Evolutionary conservation across 1,139 yeast genomes (phyloP).

Genomic region (Lodderomyces theae): DNA sequence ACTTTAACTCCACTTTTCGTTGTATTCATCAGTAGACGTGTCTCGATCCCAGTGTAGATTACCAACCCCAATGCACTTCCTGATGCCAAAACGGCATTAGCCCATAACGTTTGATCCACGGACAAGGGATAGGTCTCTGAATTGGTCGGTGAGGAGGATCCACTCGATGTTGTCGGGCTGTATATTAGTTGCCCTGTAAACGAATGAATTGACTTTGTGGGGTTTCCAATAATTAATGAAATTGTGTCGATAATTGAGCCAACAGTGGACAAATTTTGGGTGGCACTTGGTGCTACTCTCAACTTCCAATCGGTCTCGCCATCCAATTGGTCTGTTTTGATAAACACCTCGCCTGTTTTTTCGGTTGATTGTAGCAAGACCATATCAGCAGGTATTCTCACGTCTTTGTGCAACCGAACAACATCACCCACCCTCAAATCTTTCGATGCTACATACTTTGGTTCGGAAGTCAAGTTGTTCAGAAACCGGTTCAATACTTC

Average conservation of each 20-base stretch:
- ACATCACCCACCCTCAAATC: conserved; percentile 83
- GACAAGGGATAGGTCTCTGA: conserved; percentile 64
- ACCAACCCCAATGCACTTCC: conserved; percentile 89
- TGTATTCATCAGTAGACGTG: conserved; percentile 93
- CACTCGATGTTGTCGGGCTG: conserved; percentile 26
- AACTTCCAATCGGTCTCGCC: conserved; percentile 99
- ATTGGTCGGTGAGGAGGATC: conserved; percentile 18
- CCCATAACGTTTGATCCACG: conserved; percentile 95
- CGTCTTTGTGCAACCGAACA: conserved; percentile 76
- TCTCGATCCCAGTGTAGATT: conserved; percentile 86
- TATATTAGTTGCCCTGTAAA: conserved; percentile 72
- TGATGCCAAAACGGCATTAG: conserved; percentile 93
- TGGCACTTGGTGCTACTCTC: conserved; percentile 68
- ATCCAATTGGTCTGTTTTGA: conserved; percentile 95
- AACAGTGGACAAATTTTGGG: conserved; percentile 56
- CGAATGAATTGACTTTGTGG: conserved; percentile 77
- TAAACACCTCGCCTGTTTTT: conserved; percentile 80
- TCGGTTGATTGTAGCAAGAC: conserved; percentile 82
- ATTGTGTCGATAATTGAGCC: conserved; percentile 36
- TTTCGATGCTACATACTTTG: conserved; percentile 52
- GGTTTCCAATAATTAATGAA: conserved; percentile 66
- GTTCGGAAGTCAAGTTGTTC: conserved; percentile 25
- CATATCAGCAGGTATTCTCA: conserved; percentile 91
- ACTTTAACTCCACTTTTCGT: conserved; percentile 86
- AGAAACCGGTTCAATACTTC: conserved; percentile 55